Base-by-base conservation (phyloP, 176 grass and related monocot genomes). In the Coix lacrymajobi region DNA sequence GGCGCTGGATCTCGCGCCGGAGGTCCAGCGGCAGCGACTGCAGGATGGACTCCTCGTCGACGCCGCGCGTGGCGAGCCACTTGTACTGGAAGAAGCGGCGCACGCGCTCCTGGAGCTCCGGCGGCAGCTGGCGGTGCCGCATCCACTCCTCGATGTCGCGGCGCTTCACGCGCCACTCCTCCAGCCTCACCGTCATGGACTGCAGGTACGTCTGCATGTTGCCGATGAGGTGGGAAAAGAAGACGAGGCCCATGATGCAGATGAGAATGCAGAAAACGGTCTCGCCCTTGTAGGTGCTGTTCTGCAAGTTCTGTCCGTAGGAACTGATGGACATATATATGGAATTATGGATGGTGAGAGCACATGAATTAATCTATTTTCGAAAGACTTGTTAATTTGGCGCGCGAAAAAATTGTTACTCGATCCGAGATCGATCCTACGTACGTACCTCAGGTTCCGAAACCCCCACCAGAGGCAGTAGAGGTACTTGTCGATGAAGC, bases 381-480 rank as follows among this genome's bases (percentile, higher is more conserved):
- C n/a, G n/a, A n/a, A n/a, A n/a, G n/a, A n/a, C n/a, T n/a, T n/a
- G n/a, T n/a, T n/a, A n/a, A n/a, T n/a, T n/a, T n/a, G n/a, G n/a
- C n/a, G n/a, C n/a, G n/a, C n/a, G n/a, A n/a, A n/a, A n/a, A n/a
- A n/a, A n/a, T n/a, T n/a, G n/a, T n/a, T n/a, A n/a, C n/a, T n/a
- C n/a, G n/a, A n/a, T n/a, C n/a, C n/a, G n/a, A n/a, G n/a, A n/a
- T n/a, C n/a, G n/a, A n/a, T n/a, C n/a, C n/a, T n/a, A n/a, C n/a
- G n/a, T n/a, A n/a, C n/a, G n/a, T n/a, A 57, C 95, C 92, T 98
- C 58, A 98, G 49, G 81, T 95, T 98, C 72, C 88, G 70, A 30
- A 98, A 90, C 4, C 96, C 96, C 90, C 92, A 98, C 96, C 96
- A 98, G 71, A 98, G 92, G 86, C 96, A 98, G 84, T 93, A 98